Conservation (phyloP, 148 eudicot species). For the Arctostaphylos glauca region DNA sequence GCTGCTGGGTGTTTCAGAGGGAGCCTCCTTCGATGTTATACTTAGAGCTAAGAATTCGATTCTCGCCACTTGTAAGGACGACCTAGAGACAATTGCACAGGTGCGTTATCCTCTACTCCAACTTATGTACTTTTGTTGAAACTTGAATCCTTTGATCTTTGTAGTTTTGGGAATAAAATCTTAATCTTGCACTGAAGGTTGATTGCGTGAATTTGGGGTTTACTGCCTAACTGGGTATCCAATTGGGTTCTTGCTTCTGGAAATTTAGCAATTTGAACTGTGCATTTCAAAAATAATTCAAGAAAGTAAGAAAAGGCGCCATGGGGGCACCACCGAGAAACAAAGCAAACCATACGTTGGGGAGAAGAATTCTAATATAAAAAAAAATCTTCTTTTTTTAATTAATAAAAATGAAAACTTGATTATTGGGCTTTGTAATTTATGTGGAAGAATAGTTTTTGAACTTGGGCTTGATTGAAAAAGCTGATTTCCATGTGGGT, state of each 20-base stretch:
- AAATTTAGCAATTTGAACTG: neutral
- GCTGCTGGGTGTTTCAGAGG: constrained; percentile 74
- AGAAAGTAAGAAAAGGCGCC: neutral
- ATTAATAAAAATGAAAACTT: neutral
- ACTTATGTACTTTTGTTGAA: neutral
- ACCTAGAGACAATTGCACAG: constrained; percentile 65
- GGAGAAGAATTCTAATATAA: neutral
- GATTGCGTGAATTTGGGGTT: neutral
- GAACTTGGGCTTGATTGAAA: neutral
- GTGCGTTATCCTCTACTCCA: constrained; percentile 24
- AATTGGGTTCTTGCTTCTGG: neutral
- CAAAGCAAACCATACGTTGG: neutral
- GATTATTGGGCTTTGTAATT: constrained; percentile 6
- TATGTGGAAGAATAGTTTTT: neutral
- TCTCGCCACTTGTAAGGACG: constrained; percentile 61
- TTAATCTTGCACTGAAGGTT: neutral
- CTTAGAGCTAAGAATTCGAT: constrained; percentile 76
- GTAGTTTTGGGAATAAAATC: neutral
- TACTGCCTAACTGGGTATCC: neutral
- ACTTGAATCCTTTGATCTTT: neutral
- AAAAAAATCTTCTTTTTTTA: neutral
- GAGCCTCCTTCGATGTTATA: constrained; percentile 80
- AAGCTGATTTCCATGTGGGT: neutral
- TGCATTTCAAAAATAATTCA: neutral
- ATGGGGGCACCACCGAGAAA: too few species aligned